phyloP scores from a whole-genome alignment of 2,329 filamentous ascomycete species.

The Stylonectria norvegica region DNA sequence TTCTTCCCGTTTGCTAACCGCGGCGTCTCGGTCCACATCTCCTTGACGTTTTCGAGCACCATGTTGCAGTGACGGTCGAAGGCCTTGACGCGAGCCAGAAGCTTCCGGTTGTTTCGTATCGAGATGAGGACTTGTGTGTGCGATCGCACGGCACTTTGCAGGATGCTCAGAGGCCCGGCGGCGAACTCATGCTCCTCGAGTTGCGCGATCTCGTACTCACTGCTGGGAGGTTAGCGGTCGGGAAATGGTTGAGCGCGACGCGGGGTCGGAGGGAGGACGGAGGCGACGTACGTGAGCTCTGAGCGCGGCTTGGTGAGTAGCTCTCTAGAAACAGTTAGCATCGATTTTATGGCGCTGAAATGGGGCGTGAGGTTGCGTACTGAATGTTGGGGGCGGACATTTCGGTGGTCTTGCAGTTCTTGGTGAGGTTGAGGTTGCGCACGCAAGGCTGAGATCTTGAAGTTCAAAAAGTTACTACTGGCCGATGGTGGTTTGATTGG shows the following conservation, averaged over 20 bases:
- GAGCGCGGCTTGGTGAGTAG: slow-evolving; percentile 82
- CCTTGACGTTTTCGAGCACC: slow-evolving; percentile 89
- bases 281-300: slow-evolving; percentile 75
- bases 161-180: slow-evolving; percentile 68
- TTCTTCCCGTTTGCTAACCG: slow-evolving; percentile 79
- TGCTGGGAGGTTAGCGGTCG: slow-evolving; percentile 35
- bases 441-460: slow-evolving; percentile 34
- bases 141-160: slow-evolving; percentile 92
- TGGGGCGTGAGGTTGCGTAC: slow-evolving; percentile 42
- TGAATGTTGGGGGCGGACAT: slow-evolving; percentile 72
- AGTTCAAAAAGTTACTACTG: slow-evolving; percentile 32
- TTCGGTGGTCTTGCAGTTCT: slow-evolving; percentile 13
- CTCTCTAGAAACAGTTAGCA: slow-evolving; percentile 57
- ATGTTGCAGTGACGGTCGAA: slow-evolving; percentile 99
- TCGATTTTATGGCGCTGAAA: not conserved
- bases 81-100: slow-evolving; percentile 94
- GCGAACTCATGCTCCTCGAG: slow-evolving; percentile 57
- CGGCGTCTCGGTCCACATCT: slow-evolving; percentile 99
- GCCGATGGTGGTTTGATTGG: slow-evolving; percentile 28
- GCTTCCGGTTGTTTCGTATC: slow-evolving; percentile 96
- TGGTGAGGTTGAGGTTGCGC: slow-evolving; percentile 21
- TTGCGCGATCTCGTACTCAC: slow-evolving; percentile 86
- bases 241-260: slow-evolving; percentile 14
- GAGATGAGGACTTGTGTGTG: slow-evolving; percentile 97
- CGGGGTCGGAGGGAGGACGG: slow-evolving; percentile 8